These are phyloP conservation scores for Endoconidiophora laricicola DNA, from an alignment of 2,329 filamentous ascomycete genomes.

Conservation along the genomic window DNA sequence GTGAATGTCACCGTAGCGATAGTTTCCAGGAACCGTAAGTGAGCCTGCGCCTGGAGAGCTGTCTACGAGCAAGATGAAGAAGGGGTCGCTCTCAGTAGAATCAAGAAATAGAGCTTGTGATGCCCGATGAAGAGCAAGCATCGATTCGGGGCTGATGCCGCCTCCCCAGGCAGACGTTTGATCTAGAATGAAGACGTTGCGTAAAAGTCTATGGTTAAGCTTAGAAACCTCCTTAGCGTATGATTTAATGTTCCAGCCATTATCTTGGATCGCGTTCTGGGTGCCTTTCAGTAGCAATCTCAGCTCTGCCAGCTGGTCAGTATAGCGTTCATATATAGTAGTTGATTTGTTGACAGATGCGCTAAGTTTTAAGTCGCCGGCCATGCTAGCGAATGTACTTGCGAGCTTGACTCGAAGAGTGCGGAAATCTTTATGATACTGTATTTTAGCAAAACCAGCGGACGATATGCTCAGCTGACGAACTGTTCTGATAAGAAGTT, in stretches of 20 bases:
- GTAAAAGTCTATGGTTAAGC: neutral
- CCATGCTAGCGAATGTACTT: slow-evolving; percentile 5
- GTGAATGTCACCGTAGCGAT: slow-evolving; percentile 5
- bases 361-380: neutral
- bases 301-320: neutral
- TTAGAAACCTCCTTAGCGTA: neutral
- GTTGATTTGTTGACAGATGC: neutral
- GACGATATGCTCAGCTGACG: neutral
- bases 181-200: slow-evolving; percentile 7
- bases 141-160: slow-evolving; percentile 4
- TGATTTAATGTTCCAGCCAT: slow-evolving; percentile 6
- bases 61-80: slow-evolving; percentile 6
- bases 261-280: neutral
- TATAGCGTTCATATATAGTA: neutral
- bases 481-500: slow-evolving; percentile 2
- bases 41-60: neutral
- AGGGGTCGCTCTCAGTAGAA: slow-evolving; percentile 2
- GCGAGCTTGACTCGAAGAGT: slow-evolving; percentile 1
- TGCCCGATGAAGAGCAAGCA: slow-evolving; percentile 6
- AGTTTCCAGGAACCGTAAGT: neutral
- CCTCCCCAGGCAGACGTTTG: neutral
- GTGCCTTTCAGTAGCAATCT: neutral
- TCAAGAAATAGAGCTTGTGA: slow-evolving; percentile 10
- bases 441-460: neutral
- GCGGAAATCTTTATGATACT: slow-evolving; percentile 10